Evolutionary conservation across 2,329 filamentous ascomycete species (phyloP).

Genomic region (Neoarthrinium moseri): DNA sequence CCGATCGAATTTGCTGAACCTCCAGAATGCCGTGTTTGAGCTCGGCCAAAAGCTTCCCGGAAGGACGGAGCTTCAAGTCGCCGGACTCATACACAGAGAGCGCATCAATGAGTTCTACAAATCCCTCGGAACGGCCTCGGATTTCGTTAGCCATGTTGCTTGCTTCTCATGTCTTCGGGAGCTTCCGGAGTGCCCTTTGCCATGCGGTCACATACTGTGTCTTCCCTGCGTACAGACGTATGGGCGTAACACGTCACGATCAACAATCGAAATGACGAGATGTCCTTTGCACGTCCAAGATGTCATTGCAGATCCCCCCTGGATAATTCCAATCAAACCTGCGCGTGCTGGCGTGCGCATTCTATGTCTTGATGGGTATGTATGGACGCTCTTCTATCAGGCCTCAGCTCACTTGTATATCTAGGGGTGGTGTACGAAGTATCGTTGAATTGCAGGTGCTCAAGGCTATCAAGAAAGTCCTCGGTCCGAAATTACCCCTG

Average conservation of each 20-base stretch:
- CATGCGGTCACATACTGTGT: conserved; percentile 28
- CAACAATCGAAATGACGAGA: conserved; percentile 25
- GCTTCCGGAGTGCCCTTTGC: conserved; percentile 26
- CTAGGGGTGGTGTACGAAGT: conserved; percentile 26
- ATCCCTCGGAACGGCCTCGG: conserved; percentile 20
- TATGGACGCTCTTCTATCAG: neutral
- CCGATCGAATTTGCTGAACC: conserved; percentile 21
- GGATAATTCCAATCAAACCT: conserved; percentile 26
- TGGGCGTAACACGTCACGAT: conserved; percentile 24
- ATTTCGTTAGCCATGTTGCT: conserved; percentile 26
- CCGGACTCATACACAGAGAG: conserved; percentile 25
- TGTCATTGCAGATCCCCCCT: conserved; percentile 24
- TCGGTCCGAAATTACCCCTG: conserved; percentile 25
- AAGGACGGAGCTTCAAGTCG: conserved; percentile 24
- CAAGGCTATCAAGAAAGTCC: conserved; percentile 23
- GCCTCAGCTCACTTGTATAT: neutral
- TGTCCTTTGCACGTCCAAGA: conserved; percentile 28
- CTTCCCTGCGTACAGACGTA: conserved; percentile 26
- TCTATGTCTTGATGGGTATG: conserved; percentile 28
- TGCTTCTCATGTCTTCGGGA: conserved; percentile 29
- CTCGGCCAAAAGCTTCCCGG: conserved; percentile 24
- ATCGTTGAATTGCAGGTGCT: conserved; percentile 27
- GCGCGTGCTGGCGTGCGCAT: conserved; percentile 24
- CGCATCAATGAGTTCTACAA: conserved; percentile 28
- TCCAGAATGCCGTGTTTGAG: conserved; percentile 23